Conservation (phyloP, 2,329 filamentous ascomycete genomes). For the Lasiodiplodia theobromae region DNA sequence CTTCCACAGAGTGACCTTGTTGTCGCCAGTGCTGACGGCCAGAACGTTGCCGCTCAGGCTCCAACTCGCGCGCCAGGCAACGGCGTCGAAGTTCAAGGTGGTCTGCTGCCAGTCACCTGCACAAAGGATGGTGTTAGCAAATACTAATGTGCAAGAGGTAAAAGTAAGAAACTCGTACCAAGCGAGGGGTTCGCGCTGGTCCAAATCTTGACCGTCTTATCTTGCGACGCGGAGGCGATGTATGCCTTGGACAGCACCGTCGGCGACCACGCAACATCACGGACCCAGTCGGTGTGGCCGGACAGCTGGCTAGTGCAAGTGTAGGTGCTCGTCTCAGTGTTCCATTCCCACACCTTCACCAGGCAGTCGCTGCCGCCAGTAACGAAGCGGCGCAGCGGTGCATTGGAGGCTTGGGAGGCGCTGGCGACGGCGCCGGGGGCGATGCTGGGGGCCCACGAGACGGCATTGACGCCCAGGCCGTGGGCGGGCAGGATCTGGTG, state of each 20-base stretch:
- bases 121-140: constrained; percentile 34
- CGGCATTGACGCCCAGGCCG: constrained; percentile 91
- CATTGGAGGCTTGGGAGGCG: constrained; percentile 62
- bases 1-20: constrained; percentile 98
- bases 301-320: constrained; percentile 62
- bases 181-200: constrained; percentile 60
- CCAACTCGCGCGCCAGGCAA: constrained; percentile 97
- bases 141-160: not conserved
- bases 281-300: constrained; percentile 95
- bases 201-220: constrained; percentile 98
- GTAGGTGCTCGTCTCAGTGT: constrained; percentile 61
- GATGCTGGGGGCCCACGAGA: constrained; percentile 91
- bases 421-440: constrained; percentile 85
- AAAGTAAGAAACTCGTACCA: constrained; percentile 31
- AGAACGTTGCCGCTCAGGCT: constrained; percentile 95
- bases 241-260: constrained; percentile 95
- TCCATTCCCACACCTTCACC: constrained; percentile 90
- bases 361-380: constrained; percentile 94
- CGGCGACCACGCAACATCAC: constrained; percentile 96
- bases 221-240: constrained; percentile 93
- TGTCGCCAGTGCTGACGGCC: constrained; percentile 91
- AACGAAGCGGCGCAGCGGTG: constrained; percentile 79
- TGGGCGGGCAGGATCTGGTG: constrained; percentile 91
- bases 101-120: constrained; percentile 81
- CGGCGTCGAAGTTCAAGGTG: constrained; percentile 83